Evolutionary conservation across 768 basidiomycete species (phyloP).

Genomic region (Crassisporium funariophilum): DNA sequence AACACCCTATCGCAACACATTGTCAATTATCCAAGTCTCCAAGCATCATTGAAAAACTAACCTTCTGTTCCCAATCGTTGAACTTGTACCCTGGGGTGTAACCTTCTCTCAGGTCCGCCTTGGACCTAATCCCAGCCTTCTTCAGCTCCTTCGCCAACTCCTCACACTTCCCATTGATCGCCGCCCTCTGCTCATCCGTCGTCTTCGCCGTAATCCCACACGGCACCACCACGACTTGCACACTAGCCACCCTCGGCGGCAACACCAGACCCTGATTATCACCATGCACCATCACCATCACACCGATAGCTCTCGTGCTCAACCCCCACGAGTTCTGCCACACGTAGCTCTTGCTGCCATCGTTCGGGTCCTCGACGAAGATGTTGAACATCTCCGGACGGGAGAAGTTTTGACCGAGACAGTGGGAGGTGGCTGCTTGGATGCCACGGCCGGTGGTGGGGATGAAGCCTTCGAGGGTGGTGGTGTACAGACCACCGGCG

Average conservation of each 20-base stretch:
- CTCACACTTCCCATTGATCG: constrained; percentile 77
- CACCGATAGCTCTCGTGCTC: constrained; percentile 93
- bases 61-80: constrained; percentile 99
- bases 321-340: constrained; percentile 99
- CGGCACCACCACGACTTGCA: constrained; percentile 91
- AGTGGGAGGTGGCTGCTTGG: constrained; percentile 97
- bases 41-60: constrained; percentile 27
- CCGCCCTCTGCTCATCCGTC: constrained; percentile 61
- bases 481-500: constrained; percentile 96
- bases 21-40: constrained; percentile 6
- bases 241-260: constrained; percentile 93
- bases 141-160: constrained; percentile 74
- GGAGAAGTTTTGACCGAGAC: constrained; percentile 98
- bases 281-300: constrained; percentile 99
- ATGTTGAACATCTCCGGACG: constrained; percentile 97
- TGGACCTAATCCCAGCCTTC: constrained; percentile 76
- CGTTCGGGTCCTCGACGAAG: constrained; percentile 90
- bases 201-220: constrained; percentile 92
- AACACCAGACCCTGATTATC: constrained; percentile 97
- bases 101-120: constrained; percentile 90
- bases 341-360: constrained; percentile 68
- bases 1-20: constrained; percentile 76
- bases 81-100: constrained; percentile 99
- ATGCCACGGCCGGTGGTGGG: constrained; percentile 97
- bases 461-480: constrained; percentile 97